These are phyloP conservation scores for Pyrenochaeta sp. DNA, from an alignment of 2,329 filamentous ascomycete species.

Conservation along the genomic window DNA sequence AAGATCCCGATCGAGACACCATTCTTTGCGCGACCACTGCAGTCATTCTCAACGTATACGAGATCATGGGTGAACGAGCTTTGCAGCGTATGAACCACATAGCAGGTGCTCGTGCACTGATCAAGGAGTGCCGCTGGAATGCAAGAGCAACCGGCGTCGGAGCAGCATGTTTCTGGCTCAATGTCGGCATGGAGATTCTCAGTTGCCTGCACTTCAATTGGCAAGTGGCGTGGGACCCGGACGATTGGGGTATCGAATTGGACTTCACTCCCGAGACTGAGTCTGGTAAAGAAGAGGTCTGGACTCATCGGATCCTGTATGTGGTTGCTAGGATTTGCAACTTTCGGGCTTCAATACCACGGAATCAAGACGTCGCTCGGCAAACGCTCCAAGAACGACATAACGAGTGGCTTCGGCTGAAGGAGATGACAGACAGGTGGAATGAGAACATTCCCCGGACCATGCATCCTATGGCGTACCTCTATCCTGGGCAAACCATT, in stretches of 20 bases:
- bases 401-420: constrained; percentile 81
- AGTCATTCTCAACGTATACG: constrained; percentile 88
- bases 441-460: constrained; percentile 78
- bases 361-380: constrained; percentile 65
- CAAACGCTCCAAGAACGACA: constrained; percentile 70
- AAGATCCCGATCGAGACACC: constrained; percentile 84
- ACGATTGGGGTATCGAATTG: constrained; percentile 88
- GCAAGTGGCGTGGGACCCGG: constrained; percentile 86
- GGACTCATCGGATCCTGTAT: constrained; percentile 89
- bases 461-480: constrained; percentile 85
- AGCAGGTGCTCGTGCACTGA: constrained; percentile 80
- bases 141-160: constrained; percentile 80
- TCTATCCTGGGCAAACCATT: constrained; percentile 71
- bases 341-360: constrained; percentile 75
- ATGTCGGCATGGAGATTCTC: constrained; percentile 88
- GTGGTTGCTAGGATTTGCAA: constrained; percentile 87
- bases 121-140: constrained; percentile 90
- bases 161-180: constrained; percentile 92
- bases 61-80: constrained; percentile 85
- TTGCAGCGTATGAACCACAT: constrained; percentile 88
- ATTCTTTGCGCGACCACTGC: constrained; percentile 86
- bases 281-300: constrained; percentile 76
- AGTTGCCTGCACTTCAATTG: constrained; percentile 88
- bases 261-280: constrained; percentile 67
- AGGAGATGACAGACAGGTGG: constrained; percentile 84